Evolutionary conservation across 495 filamentous ascomycete species (phyloP).

Genomic region (Polyplosphaeria fusca): DNA sequence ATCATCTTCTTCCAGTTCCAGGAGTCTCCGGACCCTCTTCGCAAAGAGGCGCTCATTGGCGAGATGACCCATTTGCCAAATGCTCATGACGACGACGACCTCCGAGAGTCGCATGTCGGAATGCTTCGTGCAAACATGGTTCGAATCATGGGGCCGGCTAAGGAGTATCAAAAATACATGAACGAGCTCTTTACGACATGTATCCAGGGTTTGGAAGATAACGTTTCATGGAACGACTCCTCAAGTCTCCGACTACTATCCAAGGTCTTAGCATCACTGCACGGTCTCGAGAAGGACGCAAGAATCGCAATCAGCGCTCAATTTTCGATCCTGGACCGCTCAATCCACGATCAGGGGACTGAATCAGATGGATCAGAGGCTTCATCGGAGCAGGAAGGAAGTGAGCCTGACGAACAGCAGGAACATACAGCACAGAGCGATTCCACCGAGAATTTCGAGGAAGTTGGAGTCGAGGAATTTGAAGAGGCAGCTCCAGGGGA

Average conservation of each 20-base stretch:
- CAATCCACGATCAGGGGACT: too few species aligned
- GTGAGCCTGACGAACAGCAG: too few species aligned
- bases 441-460: too few species aligned
- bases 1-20: slow-evolving; percentile 12
- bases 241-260: slow-evolving; percentile 18
- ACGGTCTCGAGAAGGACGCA: slow-evolving; percentile 27
- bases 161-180: slow-evolving; percentile 29
- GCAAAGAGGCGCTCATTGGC: slow-evolving; percentile 6
- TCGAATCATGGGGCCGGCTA: slow-evolving; percentile 21
- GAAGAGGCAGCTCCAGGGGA: too few species aligned
- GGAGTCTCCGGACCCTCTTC: neutral
- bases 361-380: too few species aligned
- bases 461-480: too few species aligned
- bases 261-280: slow-evolving; percentile 13
- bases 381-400: too few species aligned
- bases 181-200: slow-evolving; percentile 25
- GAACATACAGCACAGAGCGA: too few species aligned
- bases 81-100: slow-evolving; percentile 2
- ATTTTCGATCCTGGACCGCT: slow-evolving; percentile 27
- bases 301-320: slow-evolving; percentile 24
- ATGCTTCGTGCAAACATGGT: slow-evolving; percentile 28
- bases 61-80: neutral
- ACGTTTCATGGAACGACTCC: slow-evolving; percentile 31
- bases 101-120: slow-evolving; percentile 4
- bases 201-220: slow-evolving; percentile 23